Evolutionary conservation across 2,329 filamentous ascomycete species (phyloP), one percentile per base, ranked within the genome.

Genomic region (Shiraia bambusicola): DNA sequence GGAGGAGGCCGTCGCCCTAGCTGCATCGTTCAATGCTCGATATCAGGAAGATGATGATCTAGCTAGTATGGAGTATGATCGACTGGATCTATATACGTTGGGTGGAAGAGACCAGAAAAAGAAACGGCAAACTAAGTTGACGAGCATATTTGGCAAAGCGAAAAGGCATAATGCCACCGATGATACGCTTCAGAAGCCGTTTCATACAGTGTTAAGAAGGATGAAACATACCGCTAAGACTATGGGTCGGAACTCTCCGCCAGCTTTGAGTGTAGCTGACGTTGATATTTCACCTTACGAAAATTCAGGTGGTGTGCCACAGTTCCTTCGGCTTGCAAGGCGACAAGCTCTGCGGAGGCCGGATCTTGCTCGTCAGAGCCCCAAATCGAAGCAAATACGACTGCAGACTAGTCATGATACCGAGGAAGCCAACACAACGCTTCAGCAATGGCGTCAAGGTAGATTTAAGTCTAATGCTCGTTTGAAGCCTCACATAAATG

Each of bases 301-400:
- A 3, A 40, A 54, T 29, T 50, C 49, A 24, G 42, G 52, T 42
- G 50, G 70, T 6, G 66, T 72, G 27, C 78, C 81, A 7, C 72
- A 72, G 15, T 83, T 83, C 39, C 65, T 84, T 5, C 72, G 73
- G 37, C 58, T 84, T 42, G 81, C 81, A 25, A 71, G 72, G 19
- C 74, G 81, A 45, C 70, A 73, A 52, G 76, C 73, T 34, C 74
- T 76, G 7, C 71, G 67, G 28, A 69, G 71, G 33, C 59, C 65
- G 16, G 72, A 79, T 52, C 56, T 66, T 53, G 78, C 75, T 26
- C 72, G 78, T 40, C 73, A 76, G 50, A 77, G 74, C 30, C 78
- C 76, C 12, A 69, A 66, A 15, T 64, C 67, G 35, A 82, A 82
- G 51, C 67, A 75, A 27, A 69, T 83, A 35, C 69, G 72, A 37